Percentiles rank a stretch among this genome's conserved stretches.
These are phyloP conservation scores for Aspergillus bridgeri DNA, from an alignment of 495 filamentous ascomycete species.

Conservation along the genomic window DNA sequence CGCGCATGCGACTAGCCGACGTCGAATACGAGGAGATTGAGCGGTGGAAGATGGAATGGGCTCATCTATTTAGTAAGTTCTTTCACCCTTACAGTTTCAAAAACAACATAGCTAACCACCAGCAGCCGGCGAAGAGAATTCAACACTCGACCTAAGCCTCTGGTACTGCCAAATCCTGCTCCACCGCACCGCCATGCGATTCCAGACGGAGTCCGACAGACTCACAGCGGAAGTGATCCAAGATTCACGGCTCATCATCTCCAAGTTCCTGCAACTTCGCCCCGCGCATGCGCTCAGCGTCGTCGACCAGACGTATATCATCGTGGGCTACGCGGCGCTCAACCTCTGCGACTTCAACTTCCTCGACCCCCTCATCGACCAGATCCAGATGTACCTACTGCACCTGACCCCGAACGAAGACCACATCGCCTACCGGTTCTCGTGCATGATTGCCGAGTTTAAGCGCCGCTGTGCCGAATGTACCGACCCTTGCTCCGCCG, in stretches of 20 bases:
- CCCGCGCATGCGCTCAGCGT: constrained; percentile 29
- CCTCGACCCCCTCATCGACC: constrained; percentile 35
- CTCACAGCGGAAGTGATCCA: constrained; percentile 30
- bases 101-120: constrained; percentile 5
- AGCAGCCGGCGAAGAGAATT: constrained; percentile 29
- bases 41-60: constrained; percentile 40
- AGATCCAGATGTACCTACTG: constrained; percentile 37
- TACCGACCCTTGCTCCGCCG: constrained; percentile 2
- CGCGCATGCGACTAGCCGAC: constrained; percentile 30
- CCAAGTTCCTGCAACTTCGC: constrained; percentile 34
- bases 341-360: constrained; percentile 40
- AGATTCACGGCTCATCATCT: constrained; percentile 34
- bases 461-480: constrained; percentile 15
- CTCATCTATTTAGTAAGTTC: constrained; percentile 33
- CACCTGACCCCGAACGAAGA: constrained; percentile 37
- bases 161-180: constrained; percentile 42
- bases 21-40: constrained; percentile 38
- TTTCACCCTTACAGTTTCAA: neutral
- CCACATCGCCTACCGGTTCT: constrained; percentile 32
- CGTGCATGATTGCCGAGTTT: constrained; percentile 17
- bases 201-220: constrained; percentile 28
- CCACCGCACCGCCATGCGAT: constrained; percentile 30
- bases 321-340: constrained; percentile 39
- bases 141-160: constrained; percentile 34
- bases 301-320: constrained; percentile 38